Base-by-base conservation (phyloP, 306 rosid species). In the Biancaea sappan region DNA sequence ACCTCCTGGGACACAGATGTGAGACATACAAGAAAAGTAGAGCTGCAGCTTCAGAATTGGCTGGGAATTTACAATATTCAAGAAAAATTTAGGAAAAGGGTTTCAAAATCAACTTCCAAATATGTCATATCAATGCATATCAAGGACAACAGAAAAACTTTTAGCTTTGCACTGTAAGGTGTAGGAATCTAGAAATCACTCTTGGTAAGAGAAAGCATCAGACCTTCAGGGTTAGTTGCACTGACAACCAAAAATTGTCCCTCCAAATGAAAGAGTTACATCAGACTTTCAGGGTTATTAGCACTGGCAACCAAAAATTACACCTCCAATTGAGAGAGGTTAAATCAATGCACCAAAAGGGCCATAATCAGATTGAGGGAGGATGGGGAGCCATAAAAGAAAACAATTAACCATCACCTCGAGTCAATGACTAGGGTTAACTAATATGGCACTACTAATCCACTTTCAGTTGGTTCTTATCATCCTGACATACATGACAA, bases 31-130 rank as follows among this genome's bases (percentile, higher is more conserved):
- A 24, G 47, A 41, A 25, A 61, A 70, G 31, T 62, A 28, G 51
- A 78, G 63, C 22, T 62, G 29, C 41, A 31, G 44, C 56, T 56
- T 48, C 24, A 19, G 57, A 71, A 64, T 32, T 71, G 54, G 72
- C 65, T 24, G 50, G 50, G 54, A 40, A 21, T 78, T 28, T 32
- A 71, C 46, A 44, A 48, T 40, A 40, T 64, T 54, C 8, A 9
- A 19, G 47, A 14, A 63, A 63, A 51, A 37, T 15, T 47, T 1
- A 47, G 19, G 25, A 43, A 32, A 12, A 64, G 52, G 54, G 46
- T 62, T 64, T 68, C 25, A 46, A 18, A 54, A 31, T 53, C 56
- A 72, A 72, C 28, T 24, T 54, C 53, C 25, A 25, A 35, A 61
- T 61, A 58, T 46, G 34, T 9, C 14, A 26, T 4, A 46, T 26